A percentile compares a stretch with the other conserved stretches of the same genome.
Evolutionary conservation across 2,329 filamentous ascomycete genomes (phyloP).

Genomic region (Orbilia oligospora): DNA sequence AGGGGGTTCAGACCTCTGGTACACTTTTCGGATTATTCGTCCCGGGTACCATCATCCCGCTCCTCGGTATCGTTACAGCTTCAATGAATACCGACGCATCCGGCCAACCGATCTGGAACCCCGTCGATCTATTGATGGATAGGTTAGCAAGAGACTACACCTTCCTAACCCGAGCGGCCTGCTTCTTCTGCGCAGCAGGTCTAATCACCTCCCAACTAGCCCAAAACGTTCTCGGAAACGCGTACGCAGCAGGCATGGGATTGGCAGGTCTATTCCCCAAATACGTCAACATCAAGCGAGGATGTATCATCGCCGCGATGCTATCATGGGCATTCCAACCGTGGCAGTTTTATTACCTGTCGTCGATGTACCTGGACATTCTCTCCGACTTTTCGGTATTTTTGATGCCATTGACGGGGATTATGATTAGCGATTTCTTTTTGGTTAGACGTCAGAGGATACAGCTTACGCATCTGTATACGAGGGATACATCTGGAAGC

Average conservation of each 20-base stretch:
- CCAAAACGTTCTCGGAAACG: constrained; percentile 70
- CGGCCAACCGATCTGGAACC: constrained; percentile 67
- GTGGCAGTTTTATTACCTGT: constrained; percentile 71
- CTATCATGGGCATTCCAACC: constrained; percentile 70
- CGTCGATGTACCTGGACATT: constrained; percentile 64
- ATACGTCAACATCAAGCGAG: constrained; percentile 73
- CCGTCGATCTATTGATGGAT: constrained; percentile 67
- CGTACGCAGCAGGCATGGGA: constrained; percentile 72
- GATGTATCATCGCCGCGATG: constrained; percentile 70
- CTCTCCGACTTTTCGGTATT: constrained; percentile 58
- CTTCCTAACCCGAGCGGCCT: constrained; percentile 67
- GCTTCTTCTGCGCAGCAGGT: constrained; percentile 69
- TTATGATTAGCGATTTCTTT: constrained; percentile 60
- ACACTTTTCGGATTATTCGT: constrained; percentile 67
- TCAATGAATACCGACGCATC: constrained; percentile 64
- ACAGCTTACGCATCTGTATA: constrained; percentile 58
- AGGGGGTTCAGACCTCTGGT: constrained; percentile 68
- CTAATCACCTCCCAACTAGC: constrained; percentile 69
- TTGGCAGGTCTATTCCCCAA: constrained; percentile 71
- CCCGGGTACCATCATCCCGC: constrained; percentile 41
- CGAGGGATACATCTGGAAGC: constrained; percentile 42
- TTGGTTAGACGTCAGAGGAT: constrained; percentile 42
- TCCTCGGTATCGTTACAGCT: constrained; percentile 65
- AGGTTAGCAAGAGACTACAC: constrained; percentile 66
- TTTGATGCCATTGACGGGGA: constrained; percentile 57